Percentiles rank a stretch among this genome's conserved stretches.
phyloP scores from a whole-genome alignment of 2,329 filamentous ascomycete species.

The Conoideocrella luteorostrata region DNA sequence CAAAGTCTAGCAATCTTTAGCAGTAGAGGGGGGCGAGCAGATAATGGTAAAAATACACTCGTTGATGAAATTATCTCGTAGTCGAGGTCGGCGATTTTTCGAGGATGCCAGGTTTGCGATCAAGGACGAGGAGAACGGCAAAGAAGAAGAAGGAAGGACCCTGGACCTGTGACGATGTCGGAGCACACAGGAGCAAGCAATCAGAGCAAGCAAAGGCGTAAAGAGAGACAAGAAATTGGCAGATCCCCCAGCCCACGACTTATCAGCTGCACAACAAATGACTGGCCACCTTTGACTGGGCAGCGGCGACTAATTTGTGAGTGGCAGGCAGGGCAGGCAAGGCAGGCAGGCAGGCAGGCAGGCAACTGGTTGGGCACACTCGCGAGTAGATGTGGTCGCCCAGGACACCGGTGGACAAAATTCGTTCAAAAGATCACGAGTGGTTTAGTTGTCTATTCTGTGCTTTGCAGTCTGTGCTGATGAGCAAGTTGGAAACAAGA shows the following conservation, averaged over 20 bases:
- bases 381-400: neutral
- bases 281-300: slow-evolving; percentile 7
- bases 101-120: neutral
- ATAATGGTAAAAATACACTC: neutral
- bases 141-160: neutral
- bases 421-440: no score
- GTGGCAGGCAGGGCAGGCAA: slow-evolving; percentile 1
- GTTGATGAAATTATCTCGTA: neutral
- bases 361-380: neutral
- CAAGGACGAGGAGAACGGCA: neutral
- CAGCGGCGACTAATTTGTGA: slow-evolving; percentile 2
- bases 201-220: slow-evolving; percentile 1
- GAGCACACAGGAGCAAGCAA: neutral
- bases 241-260: slow-evolving; percentile 20
- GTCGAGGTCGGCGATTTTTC: neutral
- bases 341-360: neutral
- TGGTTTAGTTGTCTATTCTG: no score
- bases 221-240: slow-evolving; percentile 3
- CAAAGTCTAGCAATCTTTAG: neutral
- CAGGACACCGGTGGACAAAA: no score
- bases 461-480: no score
- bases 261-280: slow-evolving; percentile 19
- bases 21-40: neutral
- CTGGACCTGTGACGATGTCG: slow-evolving; percentile 4
- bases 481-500: no score